Evolutionary conservation across 2,329 filamentous ascomycete species (phyloP).

Genomic region (Arthroderma sp.): DNA sequence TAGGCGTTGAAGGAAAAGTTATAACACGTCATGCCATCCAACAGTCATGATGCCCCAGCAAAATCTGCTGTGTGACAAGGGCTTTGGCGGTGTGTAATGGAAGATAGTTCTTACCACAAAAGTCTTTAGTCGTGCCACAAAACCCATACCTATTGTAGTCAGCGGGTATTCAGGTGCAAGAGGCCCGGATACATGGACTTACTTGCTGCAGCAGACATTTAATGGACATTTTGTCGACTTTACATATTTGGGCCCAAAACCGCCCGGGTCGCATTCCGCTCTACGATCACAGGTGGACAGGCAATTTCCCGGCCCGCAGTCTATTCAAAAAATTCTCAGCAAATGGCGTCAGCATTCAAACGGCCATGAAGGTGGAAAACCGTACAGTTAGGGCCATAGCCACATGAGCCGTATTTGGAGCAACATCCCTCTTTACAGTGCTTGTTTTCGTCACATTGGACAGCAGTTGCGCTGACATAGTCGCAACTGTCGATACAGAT

Average conservation of each 20-base stretch:
- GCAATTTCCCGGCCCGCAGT: slow-evolving; percentile 11
- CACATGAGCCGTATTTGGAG: slow-evolving; percentile 16
- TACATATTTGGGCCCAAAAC: slow-evolving; percentile 15
- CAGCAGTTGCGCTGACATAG: not conserved
- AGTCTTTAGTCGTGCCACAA: slow-evolving; percentile 12
- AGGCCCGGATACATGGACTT: not conserved
- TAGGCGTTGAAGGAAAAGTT: not conserved
- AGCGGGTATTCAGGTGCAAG: no score
- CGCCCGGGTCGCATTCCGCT: slow-evolving; percentile 19
- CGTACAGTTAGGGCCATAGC: slow-evolving; percentile 4
- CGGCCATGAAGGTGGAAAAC: not conserved
- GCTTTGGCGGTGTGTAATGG: no score
- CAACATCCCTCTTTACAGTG: slow-evolving; percentile 6
- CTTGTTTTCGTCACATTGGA: slow-evolving; percentile 6
- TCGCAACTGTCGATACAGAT: not conserved
- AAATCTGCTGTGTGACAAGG: no score
- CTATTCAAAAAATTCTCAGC: not conserved
- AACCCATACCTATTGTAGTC: slow-evolving; percentile 6
- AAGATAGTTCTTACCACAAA: slow-evolving; percentile 11
- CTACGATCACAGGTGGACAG: slow-evolving; percentile 16
- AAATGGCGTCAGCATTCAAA: not conserved
- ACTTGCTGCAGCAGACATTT: slow-evolving; percentile 24
- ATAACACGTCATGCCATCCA: not conserved
- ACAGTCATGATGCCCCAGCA: no score
- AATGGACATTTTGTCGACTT: slow-evolving; percentile 18